Evolutionary conservation across 352 stramenopile genomes (phyloP).

Genomic region (Phytophthora crassamura): DNA sequence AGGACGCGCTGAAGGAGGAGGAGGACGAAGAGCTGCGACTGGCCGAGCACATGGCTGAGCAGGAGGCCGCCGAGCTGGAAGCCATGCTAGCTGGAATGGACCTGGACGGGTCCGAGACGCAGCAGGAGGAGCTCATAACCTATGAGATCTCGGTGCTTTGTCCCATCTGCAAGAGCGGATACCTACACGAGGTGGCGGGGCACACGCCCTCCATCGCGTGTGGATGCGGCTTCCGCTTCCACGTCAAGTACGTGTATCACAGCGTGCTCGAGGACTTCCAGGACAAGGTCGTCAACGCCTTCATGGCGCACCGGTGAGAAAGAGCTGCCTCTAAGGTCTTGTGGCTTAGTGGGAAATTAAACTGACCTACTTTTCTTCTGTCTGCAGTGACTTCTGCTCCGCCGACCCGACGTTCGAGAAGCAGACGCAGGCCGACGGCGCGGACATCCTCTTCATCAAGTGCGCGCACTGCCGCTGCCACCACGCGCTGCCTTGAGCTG

Average conservation of each 20-base stretch:
- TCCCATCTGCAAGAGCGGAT: constrained; percentile 56
- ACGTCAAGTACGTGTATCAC: constrained; percentile 54
- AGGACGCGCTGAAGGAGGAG: constrained; percentile 70
- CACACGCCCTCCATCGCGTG: constrained; percentile 43
- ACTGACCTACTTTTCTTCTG: constrained; percentile 7
- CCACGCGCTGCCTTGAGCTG: constrained; percentile 32
- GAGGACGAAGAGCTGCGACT: constrained; percentile 49
- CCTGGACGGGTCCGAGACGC: constrained; percentile 27
- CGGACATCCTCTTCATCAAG: constrained; percentile 48
- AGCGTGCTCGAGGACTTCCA: constrained; percentile 68
- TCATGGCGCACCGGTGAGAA: constrained; percentile 63
- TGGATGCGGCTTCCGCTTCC: constrained; percentile 61
- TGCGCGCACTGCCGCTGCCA: constrained; percentile 49
- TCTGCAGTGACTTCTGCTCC: constrained; percentile 48
- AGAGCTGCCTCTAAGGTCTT: neutral
- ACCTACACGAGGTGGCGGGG: constrained; percentile 20
- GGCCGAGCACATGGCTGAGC: constrained; percentile 66
- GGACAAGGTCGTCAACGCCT: constrained; percentile 60
- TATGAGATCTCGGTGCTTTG: constrained; percentile 30
- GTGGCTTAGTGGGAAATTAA: neutral
- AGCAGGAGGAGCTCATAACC: constrained; percentile 2
- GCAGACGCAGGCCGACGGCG: constrained; percentile 25
- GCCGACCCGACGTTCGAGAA: constrained; percentile 64
- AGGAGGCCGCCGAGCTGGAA: constrained; percentile 73
- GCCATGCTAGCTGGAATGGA: constrained; percentile 75